Conservation (phyloP, 345 rosid species). For the Aquilaria sinensis region DNA sequence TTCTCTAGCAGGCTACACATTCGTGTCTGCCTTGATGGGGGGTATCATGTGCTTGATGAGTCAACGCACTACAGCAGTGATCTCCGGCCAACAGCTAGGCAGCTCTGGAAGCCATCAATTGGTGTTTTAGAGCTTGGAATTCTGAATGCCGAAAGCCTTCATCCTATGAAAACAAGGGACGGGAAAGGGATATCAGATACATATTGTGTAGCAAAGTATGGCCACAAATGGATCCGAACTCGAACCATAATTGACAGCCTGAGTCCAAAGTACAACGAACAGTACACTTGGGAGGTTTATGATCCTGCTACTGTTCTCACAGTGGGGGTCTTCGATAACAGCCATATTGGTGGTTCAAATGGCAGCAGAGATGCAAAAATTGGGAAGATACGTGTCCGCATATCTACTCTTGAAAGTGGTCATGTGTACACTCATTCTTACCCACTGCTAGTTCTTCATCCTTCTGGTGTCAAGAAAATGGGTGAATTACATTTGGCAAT, state of each 20-base stretch:
- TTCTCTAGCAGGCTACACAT: conserved; percentile 59
- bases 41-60: conserved; percentile 94
- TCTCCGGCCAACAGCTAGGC: conserved; percentile 88
- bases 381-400: conserved; percentile 78
- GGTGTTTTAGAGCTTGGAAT: conserved; percentile 88
- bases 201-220: conserved; percentile 96
- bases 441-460: conserved; percentile 72
- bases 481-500: conserved; percentile 91
- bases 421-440: conserved; percentile 78
- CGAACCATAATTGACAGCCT: conserved; percentile 63
- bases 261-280: conserved; percentile 88
- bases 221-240: conserved; percentile 92
- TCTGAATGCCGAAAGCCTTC: conserved; percentile 60
- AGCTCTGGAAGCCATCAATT: conserved; percentile 62
- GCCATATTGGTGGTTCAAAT: conserved; percentile 43
- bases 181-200: conserved; percentile 78
- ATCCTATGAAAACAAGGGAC: conserved; percentile 67
- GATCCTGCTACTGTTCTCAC: conserved; percentile 90
- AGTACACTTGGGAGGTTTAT: conserved; percentile 93
- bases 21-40: conserved; percentile 81
- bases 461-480: conserved; percentile 88
- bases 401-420: conserved; percentile 79
- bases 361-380: conserved; percentile 46
- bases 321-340: conserved; percentile 80
- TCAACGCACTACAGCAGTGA: conserved; percentile 93